Evolutionary conservation across 768 basidiomycete species (phyloP).

Genomic region (Serendipita sp.): DNA sequence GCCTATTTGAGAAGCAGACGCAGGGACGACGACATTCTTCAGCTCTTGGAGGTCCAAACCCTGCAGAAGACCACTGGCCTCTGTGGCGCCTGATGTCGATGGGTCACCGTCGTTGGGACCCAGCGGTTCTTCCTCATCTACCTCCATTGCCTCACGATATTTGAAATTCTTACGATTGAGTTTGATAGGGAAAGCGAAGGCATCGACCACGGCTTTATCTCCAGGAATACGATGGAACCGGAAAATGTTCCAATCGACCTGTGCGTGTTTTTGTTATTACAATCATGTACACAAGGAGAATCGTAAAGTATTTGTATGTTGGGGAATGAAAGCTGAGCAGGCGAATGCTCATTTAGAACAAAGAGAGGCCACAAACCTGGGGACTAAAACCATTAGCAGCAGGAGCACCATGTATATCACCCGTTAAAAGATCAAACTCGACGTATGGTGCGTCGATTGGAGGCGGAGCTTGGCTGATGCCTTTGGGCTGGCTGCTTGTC

Average conservation of each 20-base stretch:
- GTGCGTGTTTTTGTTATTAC: background rate
- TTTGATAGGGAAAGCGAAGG: background rate
- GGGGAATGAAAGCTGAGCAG: background rate
- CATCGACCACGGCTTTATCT: background rate
- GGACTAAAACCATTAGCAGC: background rate
- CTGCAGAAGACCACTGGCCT: slow-evolving; percentile 1
- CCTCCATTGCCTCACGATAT: background rate
- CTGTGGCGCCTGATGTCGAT: background rate
- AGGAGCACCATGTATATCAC: background rate
- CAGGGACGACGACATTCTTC: slow-evolving; percentile 1
- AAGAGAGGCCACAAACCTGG: background rate
- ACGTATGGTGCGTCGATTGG: background rate
- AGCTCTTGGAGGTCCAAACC: slow-evolving; percentile 3
- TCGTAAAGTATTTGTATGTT: background rate
- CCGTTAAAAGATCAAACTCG: slow-evolving; percentile 1
- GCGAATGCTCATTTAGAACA: background rate
- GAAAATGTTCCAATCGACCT: slow-evolving; percentile 7
- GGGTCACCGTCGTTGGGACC: background rate
- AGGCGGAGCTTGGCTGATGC: background rate
- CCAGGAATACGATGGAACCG: slow-evolving; percentile 5
- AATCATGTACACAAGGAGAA: background rate
- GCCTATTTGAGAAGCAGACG: slow-evolving; percentile 2
- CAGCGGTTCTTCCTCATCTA: background rate
- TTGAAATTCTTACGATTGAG: slow-evolving; percentile 6
- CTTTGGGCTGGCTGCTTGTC: background rate